phyloP scores from a whole-genome alignment of 2,329 filamentous ascomycete genomes.

The Rachicladosporium sp. region DNA sequence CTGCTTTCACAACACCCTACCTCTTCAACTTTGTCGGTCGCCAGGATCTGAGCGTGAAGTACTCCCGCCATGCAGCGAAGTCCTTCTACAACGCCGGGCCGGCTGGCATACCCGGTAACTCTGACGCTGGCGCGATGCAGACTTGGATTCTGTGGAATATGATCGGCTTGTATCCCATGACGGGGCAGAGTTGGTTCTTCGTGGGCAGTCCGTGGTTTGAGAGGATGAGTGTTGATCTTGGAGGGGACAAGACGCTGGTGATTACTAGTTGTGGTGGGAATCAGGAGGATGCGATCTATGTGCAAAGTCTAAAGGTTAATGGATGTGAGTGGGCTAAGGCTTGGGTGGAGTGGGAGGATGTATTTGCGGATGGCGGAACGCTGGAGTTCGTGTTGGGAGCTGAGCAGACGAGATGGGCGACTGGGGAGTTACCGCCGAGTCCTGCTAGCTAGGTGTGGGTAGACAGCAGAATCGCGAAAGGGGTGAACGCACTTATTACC shows the following conservation, averaged over 20 bases:
- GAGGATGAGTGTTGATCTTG: conserved; percentile 47
- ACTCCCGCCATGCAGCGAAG: conserved; percentile 47
- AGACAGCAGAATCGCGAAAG: too few relatives aligned
- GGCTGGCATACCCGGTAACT: conserved; percentile 54
- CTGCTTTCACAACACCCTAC: conserved; percentile 54
- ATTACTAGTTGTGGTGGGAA: conserved; percentile 43
- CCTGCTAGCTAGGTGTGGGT: conserved; percentile 31
- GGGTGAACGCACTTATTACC: too few relatives aligned
- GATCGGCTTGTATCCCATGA: conserved; percentile 56
- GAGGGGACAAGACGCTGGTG: conserved; percentile 39
- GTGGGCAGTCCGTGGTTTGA: conserved; percentile 47
- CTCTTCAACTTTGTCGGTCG: conserved; percentile 55
- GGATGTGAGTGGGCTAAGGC: conserved; percentile 48
- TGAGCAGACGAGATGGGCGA: conserved; percentile 43
- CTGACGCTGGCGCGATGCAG: conserved; percentile 62
- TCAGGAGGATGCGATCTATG: conserved; percentile 39
- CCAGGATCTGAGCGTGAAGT: conserved; percentile 48
- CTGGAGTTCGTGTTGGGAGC: conserved; percentile 53
- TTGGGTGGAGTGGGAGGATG: conserved; percentile 55
- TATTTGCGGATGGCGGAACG: conserved; percentile 52
- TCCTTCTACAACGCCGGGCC: conserved; percentile 45
- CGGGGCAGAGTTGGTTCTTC: conserved; percentile 46
- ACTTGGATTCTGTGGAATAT: conserved; percentile 58
- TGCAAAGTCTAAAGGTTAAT: conserved; percentile 56
- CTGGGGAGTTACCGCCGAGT: conserved; percentile 48